A percentile compares a stretch with the other conserved stretches of the same genome.
phyloP scores from a whole-genome alignment of 2,329 filamentous ascomycete genomes.

The Cercospora nicotianae region DNA sequence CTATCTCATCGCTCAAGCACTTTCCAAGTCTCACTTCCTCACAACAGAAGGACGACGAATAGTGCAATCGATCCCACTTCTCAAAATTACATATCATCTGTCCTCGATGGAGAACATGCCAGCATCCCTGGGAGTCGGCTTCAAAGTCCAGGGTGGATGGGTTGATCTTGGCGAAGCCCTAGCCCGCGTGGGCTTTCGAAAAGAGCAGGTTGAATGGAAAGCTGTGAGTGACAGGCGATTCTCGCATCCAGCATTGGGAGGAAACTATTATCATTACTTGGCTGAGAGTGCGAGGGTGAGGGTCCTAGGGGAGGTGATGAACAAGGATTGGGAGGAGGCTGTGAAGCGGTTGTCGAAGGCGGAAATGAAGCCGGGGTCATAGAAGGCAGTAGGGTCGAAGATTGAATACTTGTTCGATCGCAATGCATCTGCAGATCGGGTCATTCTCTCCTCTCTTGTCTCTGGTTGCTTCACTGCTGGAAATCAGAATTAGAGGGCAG shows the following conservation, averaged over 20 bases:
- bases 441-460: background rate
- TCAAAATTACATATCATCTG: conserved; percentile 13
- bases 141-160: conserved; percentile 11
- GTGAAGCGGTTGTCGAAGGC: background rate
- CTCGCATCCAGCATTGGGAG: conserved; percentile 7
- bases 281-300: conserved; percentile 18
- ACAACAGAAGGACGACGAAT: background rate
- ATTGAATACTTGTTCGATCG: background rate
- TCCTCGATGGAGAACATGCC: conserved; percentile 17
- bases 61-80: conserved; percentile 1
- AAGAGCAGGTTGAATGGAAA: conserved; percentile 14
- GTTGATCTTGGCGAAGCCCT: conserved; percentile 5
- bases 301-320: conserved; percentile 5
- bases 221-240: conserved; percentile 12
- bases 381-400: background rate
- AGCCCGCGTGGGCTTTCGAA: conserved; percentile 6
- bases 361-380: background rate
- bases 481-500: background rate
- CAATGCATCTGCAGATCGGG: background rate
- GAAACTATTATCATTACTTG: conserved; percentile 19
- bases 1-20: background rate
- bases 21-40: background rate
- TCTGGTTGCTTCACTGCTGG: background rate
- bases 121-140: background rate
- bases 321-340: conserved; percentile 15